Conservation (phyloP, 257 asterid species). For the Salvia rosmarinus region DNA sequence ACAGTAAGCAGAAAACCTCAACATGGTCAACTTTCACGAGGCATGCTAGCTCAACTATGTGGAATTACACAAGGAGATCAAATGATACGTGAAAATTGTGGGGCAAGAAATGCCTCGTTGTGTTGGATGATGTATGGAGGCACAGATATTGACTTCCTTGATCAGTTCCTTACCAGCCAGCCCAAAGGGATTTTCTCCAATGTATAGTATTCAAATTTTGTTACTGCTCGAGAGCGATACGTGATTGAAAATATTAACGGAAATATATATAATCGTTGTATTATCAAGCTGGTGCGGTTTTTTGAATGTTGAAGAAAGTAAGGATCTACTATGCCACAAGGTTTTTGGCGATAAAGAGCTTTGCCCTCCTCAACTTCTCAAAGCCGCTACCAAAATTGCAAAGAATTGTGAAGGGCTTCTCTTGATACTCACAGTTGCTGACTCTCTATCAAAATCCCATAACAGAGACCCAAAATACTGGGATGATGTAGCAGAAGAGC, state of each 20-base stretch:
- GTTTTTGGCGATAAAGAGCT: not conserved
- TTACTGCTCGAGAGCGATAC: not conserved
- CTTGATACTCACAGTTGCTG: not conserved
- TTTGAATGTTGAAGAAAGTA: not conserved
- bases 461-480: not conserved
- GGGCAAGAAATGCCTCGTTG: not conserved
- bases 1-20: not conserved
- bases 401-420: not conserved
- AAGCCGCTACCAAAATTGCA: not conserved
- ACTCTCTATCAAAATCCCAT: not conserved
- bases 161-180: not conserved
- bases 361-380: not conserved
- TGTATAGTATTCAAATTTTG: not conserved
- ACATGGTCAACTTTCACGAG: not conserved
- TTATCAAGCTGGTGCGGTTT: not conserved
- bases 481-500: not conserved
- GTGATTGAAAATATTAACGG: no score
- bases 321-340: not conserved
- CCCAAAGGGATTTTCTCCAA: no score
- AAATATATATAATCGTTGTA: not conserved
- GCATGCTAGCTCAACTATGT: not conserved
- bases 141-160: not conserved
- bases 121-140: conserved; percentile 43
- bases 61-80: no score
- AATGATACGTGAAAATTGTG: not conserved